Evolutionary conservation across 73 alveolate genomes (phyloP).

Genomic region (Symbiodinium pilosum): DNA sequence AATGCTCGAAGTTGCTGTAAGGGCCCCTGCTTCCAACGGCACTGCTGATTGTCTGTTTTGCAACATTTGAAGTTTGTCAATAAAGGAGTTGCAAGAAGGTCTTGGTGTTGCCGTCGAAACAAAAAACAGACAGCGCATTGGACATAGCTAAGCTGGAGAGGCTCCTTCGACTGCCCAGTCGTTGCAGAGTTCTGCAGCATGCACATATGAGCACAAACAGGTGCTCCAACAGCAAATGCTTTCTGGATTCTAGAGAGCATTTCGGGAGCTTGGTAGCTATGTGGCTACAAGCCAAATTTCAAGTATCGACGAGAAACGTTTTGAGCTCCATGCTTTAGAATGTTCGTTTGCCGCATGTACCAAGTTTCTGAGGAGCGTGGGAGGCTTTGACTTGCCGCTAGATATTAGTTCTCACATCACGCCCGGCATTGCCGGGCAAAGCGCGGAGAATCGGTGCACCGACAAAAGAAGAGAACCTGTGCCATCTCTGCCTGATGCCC

Average conservation of each 20-base stretch:
- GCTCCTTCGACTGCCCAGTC: slow-evolving; percentile 10
- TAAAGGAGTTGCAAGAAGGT: not conserved
- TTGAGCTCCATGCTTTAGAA: not conserved
- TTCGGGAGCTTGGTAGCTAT: not conserved
- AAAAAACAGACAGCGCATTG: slow-evolving; percentile 6
- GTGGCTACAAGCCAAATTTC: not conserved
- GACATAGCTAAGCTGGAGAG: slow-evolving; percentile 7
- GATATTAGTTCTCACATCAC: not conserved
- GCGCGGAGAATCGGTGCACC: not conserved
- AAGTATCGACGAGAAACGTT: too few relatives aligned
- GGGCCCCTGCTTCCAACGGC: not conserved
- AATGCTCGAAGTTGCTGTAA: not conserved
- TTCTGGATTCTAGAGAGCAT: not conserved
- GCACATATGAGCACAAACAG: slow-evolving; percentile 23
- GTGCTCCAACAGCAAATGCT: slow-evolving; percentile 10
- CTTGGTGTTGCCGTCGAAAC: too few relatives aligned
- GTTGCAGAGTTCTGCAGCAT: not conserved
- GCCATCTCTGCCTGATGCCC: too few relatives aligned
- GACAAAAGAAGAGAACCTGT: not conserved
- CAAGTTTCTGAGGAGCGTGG: not conserved
- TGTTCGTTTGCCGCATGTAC: not conserved
- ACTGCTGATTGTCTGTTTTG: not conserved
- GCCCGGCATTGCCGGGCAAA: not conserved
- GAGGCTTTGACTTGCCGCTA: slow-evolving; percentile 8
- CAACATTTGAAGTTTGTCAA: not conserved